Base-by-base conservation (phyloP, 140 eudicot species). In the Stevia rebaudiana region DNA sequence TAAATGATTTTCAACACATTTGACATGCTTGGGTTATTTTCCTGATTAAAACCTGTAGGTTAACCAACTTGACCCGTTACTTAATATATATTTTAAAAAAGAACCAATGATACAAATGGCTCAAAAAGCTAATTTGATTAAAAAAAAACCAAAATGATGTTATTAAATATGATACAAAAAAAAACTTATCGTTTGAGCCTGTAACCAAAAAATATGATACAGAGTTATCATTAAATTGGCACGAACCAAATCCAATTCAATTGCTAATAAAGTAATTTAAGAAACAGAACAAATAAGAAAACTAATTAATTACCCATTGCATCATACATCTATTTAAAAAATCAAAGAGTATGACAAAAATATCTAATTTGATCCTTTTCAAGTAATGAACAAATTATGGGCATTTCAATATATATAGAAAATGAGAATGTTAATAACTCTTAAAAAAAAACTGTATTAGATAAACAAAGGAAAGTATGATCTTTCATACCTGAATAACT, bases 401-500 rank as follows among this genome's bases (percentile, higher is more conserved):
- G 28, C 49, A 35, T 41, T 10, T 11, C 21, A 17, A 54, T 41
- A 40, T 11, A 23, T 35, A 39, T 35, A 19, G 11, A 11, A 19
- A 36, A 50, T 50, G 24, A 36, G 13, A 2, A 18, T n/a, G 51
- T 23, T 54, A n/a, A 50, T 24, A 52, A 67, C 52, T 16, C 33
- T 18, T 49, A 49, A 9, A 24, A 40, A 35, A 10, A 31, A 3
- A 13, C n/a, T 33, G 7, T 9, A 28, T 24, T 13, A 15, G 46
- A 16, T 43, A 73, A 47, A 35, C 12, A 5, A 12, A 23, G 33
- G 35, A 69, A 69, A 40, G 39, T 25, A 56, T 21, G 24, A 18
- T 21, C 48, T 71, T 47, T 10, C 19, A 49, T 82, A 91, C 98
- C 98, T 91, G 98, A 36, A 91, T 58, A 33, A 76, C 88, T 10